Percentiles rank a stretch among this genome's conserved stretches.
These are phyloP conservation scores for Diaporthe eres DNA, from an alignment of 2,329 filamentous ascomycete genomes.

Conservation along the genomic window DNA sequence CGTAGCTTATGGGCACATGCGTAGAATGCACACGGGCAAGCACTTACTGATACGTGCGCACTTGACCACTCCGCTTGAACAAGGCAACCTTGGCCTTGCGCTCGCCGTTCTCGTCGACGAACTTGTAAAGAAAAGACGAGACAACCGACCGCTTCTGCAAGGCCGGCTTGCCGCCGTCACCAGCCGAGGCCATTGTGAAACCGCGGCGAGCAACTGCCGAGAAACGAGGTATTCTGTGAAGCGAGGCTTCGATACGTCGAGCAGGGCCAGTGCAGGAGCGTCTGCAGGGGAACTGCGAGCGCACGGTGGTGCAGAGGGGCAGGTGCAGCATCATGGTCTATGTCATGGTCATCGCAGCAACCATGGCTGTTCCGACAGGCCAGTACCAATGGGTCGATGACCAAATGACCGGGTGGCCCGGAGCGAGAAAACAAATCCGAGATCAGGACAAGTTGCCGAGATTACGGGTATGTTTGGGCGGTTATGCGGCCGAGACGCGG, in stretches of 20 bases:
- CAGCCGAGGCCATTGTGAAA: conserved; percentile 42
- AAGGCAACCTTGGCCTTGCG: conserved; percentile 67
- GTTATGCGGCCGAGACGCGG: background rate
- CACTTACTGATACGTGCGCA: conserved; percentile 72
- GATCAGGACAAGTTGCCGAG: background rate
- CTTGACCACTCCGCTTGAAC: conserved; percentile 72
- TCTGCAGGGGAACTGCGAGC: conserved; percentile 20
- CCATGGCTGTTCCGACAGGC: background rate
- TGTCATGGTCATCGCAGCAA: background rate
- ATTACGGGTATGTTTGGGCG: background rate
- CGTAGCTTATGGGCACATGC: background rate
- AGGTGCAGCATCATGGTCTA: conserved; percentile 26
- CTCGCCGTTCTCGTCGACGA: conserved; percentile 51
- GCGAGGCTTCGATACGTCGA: conserved; percentile 1
- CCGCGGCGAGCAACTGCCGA: background rate
- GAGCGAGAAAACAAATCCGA: background rate
- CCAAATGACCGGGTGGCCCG: background rate
- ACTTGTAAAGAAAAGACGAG: conserved; percentile 66
- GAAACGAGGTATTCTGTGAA: background rate
- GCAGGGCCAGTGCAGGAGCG: background rate
- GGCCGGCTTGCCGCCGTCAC: conserved; percentile 38
- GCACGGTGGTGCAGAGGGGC: conserved; percentile 4
- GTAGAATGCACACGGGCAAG: background rate
- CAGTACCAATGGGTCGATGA: background rate
- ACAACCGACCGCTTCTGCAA: conserved; percentile 59